phyloP scores from a whole-genome alignment of 208 protist genomes.

The Crithidia sp. region DNA sequence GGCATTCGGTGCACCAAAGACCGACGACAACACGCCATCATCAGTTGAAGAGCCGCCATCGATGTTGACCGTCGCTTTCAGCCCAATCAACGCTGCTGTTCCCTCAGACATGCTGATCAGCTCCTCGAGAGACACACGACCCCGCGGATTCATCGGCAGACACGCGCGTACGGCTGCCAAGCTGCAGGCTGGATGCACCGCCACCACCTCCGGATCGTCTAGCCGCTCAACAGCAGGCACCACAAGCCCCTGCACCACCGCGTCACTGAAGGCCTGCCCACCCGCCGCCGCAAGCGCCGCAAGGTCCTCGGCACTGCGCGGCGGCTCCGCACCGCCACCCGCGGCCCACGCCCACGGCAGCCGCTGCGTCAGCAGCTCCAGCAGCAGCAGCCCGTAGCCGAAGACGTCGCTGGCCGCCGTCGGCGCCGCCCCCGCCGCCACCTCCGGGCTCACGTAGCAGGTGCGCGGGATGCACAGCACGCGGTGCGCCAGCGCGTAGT shows the following conservation, averaged over 20 bases:
- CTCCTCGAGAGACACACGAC: background rate
- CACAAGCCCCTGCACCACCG: slow-evolving; percentile 5
- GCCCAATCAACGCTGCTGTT: no score
- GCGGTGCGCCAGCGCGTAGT: slow-evolving; percentile 15
- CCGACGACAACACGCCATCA: no score
- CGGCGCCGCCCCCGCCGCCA: slow-evolving; percentile 44
- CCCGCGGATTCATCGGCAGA: no score
- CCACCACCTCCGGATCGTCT: background rate
- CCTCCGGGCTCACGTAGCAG: slow-evolving; percentile 72
- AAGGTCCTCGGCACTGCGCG: slow-evolving; percentile 22
- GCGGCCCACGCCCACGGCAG: slow-evolving; percentile 43
- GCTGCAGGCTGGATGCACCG: no score
- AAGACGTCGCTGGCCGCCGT: slow-evolving; percentile 70
- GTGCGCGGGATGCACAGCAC: slow-evolving; percentile 35
- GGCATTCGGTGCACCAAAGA: no score
- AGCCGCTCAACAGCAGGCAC: background rate
- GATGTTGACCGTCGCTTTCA: no score
- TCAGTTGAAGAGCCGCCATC: no score
- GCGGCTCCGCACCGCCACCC: background rate
- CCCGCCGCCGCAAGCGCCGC: slow-evolving; percentile 21
- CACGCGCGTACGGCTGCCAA: no score
- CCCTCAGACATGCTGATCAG: no score
- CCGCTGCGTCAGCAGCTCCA: slow-evolving; percentile 49
- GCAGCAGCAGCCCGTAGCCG: slow-evolving; percentile 51
- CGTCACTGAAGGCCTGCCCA: slow-evolving; percentile 11